phyloP scores from a whole-genome alignment of 129 eudicot genomes.

The carrot (Daucus carota) region DNA sequence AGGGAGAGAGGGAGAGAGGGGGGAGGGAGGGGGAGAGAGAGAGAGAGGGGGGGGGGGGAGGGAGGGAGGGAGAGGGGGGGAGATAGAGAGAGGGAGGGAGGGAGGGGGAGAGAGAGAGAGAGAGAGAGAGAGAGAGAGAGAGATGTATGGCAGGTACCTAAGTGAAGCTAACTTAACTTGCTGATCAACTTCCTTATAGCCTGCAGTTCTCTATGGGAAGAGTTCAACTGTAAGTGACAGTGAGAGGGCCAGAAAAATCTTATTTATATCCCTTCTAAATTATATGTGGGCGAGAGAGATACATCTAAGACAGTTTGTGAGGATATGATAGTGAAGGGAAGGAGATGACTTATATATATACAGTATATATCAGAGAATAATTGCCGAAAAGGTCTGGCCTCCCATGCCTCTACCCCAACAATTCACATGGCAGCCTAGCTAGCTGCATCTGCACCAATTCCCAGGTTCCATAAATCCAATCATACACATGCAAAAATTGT shows the following conservation, averaged over 20 bases:
- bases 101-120: neutral
- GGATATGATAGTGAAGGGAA: neutral
- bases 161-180: neutral
- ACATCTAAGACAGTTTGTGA: too few relatives aligned
- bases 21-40: too few relatives aligned
- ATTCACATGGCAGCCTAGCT: conserved; percentile 26
- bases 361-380: conserved; percentile 26
- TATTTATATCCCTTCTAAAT: too few relatives aligned
- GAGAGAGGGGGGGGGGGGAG: too few relatives aligned
- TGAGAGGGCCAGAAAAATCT: neutral
- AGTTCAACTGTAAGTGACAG: neutral
- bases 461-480: neutral
- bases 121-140: neutral
- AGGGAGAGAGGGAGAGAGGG: too few relatives aligned
- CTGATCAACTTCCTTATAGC: neutral
- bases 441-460: conserved; percentile 2
- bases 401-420: conserved; percentile 33
- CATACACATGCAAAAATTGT: neutral
- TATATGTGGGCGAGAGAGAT: too few relatives aligned
- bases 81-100: neutral
- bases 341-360: neutral
- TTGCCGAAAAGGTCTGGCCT: conserved; percentile 27
- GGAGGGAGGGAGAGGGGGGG: neutral
- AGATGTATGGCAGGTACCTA: neutral
- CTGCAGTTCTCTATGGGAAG: neutral